Conservation (phyloP, 225 moss, liverwort and hornwort genomes). For the Physcomitrellopsis africana region DNA sequence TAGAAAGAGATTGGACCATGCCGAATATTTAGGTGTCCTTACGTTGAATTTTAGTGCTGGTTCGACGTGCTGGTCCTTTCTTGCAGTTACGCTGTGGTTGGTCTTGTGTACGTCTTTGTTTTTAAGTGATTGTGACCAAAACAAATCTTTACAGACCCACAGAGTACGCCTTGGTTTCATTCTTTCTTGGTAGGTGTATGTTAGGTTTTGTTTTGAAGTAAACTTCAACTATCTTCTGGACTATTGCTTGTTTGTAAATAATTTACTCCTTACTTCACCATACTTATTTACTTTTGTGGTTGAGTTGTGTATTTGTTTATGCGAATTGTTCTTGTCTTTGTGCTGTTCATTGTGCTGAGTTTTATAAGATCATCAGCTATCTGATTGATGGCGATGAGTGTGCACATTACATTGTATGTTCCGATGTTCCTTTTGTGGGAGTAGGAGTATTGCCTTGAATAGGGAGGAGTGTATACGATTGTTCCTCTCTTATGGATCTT, state of each 20-base stretch:
- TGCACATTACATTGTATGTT: not conserved
- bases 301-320: not conserved
- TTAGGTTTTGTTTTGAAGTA: slow-evolving; percentile 27
- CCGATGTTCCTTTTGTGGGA: not conserved
- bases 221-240: not conserved
- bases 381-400: not conserved
- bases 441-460: not conserved
- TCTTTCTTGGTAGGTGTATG: slow-evolving; percentile 20
- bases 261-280: not conserved
- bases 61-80: slow-evolving; percentile 22
- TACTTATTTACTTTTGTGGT: not conserved
- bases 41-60: slow-evolving; percentile 17
- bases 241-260: not conserved
- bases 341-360: not conserved
- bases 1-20: slow-evolving; percentile 13
- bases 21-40: slow-evolving; percentile 26
- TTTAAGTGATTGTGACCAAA: too few relatives aligned
- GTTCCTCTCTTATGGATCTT: not conserved
- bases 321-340: not conserved
- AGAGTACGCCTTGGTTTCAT: not conserved
- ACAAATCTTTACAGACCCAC: too few relatives aligned
- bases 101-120: slow-evolving; percentile 14
- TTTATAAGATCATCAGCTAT: not conserved
- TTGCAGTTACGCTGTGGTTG: slow-evolving; percentile 12
- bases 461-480: not conserved